These are phyloP conservation scores for Lactarius psammicola DNA, from an alignment of 768 basidiomycete genomes.

Conservation along the genomic window DNA sequence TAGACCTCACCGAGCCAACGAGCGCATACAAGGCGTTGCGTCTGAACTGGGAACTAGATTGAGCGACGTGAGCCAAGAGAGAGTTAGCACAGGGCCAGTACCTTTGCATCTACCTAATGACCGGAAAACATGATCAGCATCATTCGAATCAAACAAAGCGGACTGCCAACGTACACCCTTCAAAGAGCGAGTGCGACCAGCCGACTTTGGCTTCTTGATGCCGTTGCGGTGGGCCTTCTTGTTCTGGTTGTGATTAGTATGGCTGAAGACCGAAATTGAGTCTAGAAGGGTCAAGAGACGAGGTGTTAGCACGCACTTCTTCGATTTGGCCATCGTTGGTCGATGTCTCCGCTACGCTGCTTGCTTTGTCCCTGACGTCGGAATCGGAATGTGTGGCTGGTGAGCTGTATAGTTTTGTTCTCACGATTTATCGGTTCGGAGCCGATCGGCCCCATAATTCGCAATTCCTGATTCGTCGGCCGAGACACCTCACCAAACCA, in stretches of 20 bases:
- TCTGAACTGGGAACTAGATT: slow-evolving; percentile 60
- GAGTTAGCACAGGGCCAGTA: slow-evolving; percentile 33
- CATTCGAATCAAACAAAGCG: slow-evolving; percentile 4
- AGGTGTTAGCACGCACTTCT: slow-evolving; percentile 63
- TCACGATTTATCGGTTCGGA: slow-evolving; percentile 11
- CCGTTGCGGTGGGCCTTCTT: slow-evolving; percentile 98
- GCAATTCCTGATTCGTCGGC: slow-evolving; percentile 5
- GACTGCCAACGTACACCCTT: slow-evolving; percentile 90
- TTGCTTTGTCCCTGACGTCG: background rate
- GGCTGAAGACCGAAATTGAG: slow-evolving; percentile 43
- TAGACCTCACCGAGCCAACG: slow-evolving; percentile 63
- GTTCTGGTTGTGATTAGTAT: slow-evolving; percentile 95
- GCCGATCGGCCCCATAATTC: slow-evolving; percentile 7
- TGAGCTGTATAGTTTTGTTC: slow-evolving; percentile 34
- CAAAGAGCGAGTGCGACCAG: slow-evolving; percentile 71
- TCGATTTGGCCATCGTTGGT: slow-evolving; percentile 90
- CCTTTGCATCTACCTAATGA: slow-evolving; percentile 76
- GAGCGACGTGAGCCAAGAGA: background rate
- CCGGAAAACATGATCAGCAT: slow-evolving; percentile 16
- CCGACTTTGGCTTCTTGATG: slow-evolving; percentile 74
- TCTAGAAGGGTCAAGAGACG: slow-evolving; percentile 20
- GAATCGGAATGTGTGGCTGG: slow-evolving; percentile 30
- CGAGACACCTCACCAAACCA: background rate
- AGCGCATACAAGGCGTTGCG: slow-evolving; percentile 75
- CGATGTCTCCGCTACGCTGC: slow-evolving; percentile 30